These are phyloP conservation scores for Syzygium syzygioides DNA, from an alignment of 441 rosid species.

Conservation along the genomic window DNA sequence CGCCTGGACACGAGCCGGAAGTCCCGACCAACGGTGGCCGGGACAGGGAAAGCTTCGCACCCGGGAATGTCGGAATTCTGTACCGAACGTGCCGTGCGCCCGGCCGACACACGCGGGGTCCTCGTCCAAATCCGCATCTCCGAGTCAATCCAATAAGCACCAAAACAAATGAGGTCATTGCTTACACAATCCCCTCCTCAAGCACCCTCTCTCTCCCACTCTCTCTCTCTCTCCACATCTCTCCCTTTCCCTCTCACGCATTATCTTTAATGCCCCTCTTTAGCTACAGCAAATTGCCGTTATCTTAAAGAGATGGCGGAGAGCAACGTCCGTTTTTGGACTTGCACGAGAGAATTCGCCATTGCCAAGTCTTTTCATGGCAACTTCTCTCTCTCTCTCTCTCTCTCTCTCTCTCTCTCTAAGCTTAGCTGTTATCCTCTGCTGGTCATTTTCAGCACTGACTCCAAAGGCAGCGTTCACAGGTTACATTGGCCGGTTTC, in stretches of 20 bases:
- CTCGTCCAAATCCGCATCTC: neutral
- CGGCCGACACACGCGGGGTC: rapidly evolving
- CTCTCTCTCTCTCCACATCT: neutral
- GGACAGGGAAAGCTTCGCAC: too few relatives aligned
- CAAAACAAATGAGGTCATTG: neutral
- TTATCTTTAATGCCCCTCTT: neutral
- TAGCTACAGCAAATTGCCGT: neutral
- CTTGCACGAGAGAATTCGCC: neutral
- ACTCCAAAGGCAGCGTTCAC: neutral
- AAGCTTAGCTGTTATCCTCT: neutral
- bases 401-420: neutral
- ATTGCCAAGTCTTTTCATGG: neutral
- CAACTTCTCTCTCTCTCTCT: neutral
- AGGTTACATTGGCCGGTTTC: neutral
- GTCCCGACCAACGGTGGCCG: neutral
- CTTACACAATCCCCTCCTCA: neutral
- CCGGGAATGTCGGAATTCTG: neutral
- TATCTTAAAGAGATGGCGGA: neutral
- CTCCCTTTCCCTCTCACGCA: neutral
- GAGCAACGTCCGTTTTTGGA: neutral
- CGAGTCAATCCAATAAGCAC: neutral
- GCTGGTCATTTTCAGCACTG: neutral
- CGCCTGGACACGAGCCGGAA: neutral
- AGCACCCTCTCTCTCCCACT: neutral
- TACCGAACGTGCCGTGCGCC: rapidly evolving